Base-by-base conservation (phyloP, 129 eudicot species). In the Cynara cardunculus region DNA sequence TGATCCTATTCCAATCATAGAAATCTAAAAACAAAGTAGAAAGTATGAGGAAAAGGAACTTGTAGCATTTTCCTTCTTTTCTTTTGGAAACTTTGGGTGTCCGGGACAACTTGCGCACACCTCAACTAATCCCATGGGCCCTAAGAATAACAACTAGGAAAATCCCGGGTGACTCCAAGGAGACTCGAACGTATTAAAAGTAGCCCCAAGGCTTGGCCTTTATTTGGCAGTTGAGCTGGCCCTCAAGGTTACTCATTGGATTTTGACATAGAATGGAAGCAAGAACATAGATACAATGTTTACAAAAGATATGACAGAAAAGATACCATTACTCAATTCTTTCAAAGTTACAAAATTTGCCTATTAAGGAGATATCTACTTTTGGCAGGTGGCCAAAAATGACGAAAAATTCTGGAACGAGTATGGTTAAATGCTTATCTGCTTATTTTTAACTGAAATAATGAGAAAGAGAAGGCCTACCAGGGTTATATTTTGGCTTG, bases 1-100 rank as follows among this genome's bases (percentile, higher is more conserved):
- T 96, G 79, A 96, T 75, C 41, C 92, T 87, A 81, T 96, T 96
- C 99, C 99, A 96, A 31, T 96, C 85, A 34, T 88, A 89, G 66
- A 96, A 96, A 71, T 96, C 99, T 96, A 73, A 25, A 84, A 68
- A 66, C 25, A 71, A 71, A 78, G 41, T 21, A 62, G 5, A 71
- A 41, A 72, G 76, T 77, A 62, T 37, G 9, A 11, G 27, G 2
- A 77, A 74, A 74, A 37, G 19, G 16, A 77, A 27, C 1, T 49
- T 49, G 61, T 49, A 21, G 16, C n/a, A 16, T 37, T 37, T 37
- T 37, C 56, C 12, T 44, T 44, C 56, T 44, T 44, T 44, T 44
- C 56, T 44, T 44, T 44, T 41, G 16, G 9, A 41, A 44, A 12
- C 18, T 4, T 3, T 3, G 16, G 56, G 18, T 44, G 18, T 32